Evolutionary conservation across 495 filamentous ascomycete genomes (phyloP).

Genomic region (Talaromyces nanjingensis): DNA sequence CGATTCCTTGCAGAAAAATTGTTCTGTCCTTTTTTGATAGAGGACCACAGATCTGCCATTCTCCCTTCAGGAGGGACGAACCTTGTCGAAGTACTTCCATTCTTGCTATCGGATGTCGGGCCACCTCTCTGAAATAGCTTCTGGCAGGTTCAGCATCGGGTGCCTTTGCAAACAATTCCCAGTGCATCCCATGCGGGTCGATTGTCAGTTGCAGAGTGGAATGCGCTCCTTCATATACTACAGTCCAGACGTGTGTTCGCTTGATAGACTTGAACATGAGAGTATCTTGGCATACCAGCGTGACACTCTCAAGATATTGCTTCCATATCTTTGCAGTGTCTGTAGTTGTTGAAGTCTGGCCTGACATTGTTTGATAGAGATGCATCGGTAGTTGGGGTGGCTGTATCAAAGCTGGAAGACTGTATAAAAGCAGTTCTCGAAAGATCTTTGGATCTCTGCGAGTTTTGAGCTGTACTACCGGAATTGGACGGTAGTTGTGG

Average conservation of each 20-base stretch:
- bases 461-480: conserved; percentile 1
- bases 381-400: not conserved
- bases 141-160: conserved; percentile 23
- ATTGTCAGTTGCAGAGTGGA: conserved; percentile 47
- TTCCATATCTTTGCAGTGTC: conserved; percentile 21
- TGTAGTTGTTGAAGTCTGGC: not conserved
- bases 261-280: conserved; percentile 40
- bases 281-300: conserved; percentile 27
- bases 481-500: conserved; percentile 37
- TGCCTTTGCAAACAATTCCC: conserved; percentile 49
- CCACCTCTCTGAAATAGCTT: conserved; percentile 36
- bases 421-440: conserved; percentile 1
- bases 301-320: conserved; percentile 28
- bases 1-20: conserved; percentile 16
- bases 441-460: not conserved
- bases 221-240: conserved; percentile 40
- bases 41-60: conserved; percentile 48
- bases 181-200: conserved; percentile 30
- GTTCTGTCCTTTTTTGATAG: conserved; percentile 10
- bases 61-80: conserved; percentile 28
- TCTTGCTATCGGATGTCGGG: conserved; percentile 50
- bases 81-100: conserved; percentile 25
- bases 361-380: not conserved
- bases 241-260: conserved; percentile 45
- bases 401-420: not conserved